Conservation (phyloP, 768 basidiomycete genomes). For the Phanerochaete carnosa region DNA sequence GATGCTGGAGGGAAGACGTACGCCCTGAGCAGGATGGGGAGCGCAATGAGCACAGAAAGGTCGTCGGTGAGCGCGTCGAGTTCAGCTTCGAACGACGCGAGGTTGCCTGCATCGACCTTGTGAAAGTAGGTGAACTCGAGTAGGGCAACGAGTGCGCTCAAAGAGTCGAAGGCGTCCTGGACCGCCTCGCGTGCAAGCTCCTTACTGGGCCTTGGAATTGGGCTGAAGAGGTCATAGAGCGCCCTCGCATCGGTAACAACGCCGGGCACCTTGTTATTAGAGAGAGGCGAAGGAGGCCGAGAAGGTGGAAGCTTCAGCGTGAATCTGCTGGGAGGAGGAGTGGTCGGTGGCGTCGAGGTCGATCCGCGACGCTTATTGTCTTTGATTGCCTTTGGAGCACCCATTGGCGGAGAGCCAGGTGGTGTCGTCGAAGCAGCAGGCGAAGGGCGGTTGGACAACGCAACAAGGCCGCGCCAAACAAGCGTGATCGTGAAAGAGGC, state of each 20-base stretch:
- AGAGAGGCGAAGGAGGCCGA: constrained; percentile 62
- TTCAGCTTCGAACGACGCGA: constrained; percentile 32
- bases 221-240: constrained; percentile 56
- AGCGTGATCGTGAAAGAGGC: constrained; percentile 72
- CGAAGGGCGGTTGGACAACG: constrained; percentile 56
- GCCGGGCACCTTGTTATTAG: constrained; percentile 29
- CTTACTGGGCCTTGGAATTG: constrained; percentile 58
- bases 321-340: constrained; percentile 58
- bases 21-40: constrained; percentile 61
- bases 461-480: constrained; percentile 72
- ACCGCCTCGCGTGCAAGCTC: constrained; percentile 75
- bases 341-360: constrained; percentile 44
- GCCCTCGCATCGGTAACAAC: constrained; percentile 57
- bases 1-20: constrained; percentile 28
- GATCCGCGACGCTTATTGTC: constrained; percentile 39
- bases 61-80: constrained; percentile 56
- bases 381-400: constrained; percentile 17
- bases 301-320: constrained; percentile 64
- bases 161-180: constrained; percentile 69
- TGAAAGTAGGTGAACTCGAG: constrained; percentile 45
- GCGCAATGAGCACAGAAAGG: constrained; percentile 69
- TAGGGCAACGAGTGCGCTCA: constrained; percentile 53
- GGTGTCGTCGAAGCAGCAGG: constrained; percentile 16
- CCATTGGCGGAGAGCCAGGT: constrained; percentile 31
- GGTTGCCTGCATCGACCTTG: constrained; percentile 10